Evolutionary conservation across 345 rosid genomes (phyloP), one percentile per base, ranked within the genome.

Genomic region (Abelmoschus esculentus): DNA sequence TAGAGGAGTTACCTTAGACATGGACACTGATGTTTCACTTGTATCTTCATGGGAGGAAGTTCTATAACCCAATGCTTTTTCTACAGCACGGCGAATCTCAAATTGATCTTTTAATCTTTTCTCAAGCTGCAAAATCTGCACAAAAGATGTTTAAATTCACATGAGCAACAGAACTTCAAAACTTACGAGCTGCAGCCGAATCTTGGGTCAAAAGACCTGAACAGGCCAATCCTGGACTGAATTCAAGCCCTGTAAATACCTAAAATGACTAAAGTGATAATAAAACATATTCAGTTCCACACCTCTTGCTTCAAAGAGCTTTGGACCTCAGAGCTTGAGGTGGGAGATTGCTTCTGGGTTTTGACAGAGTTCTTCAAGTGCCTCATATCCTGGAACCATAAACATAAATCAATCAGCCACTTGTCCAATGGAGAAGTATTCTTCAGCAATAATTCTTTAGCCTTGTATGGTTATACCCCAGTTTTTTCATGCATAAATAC

Each of bases 291-390:
- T 34, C 38, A 69, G 50, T 11, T 64, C 56, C 78, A 66, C 56
- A 95, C 99, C 98, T 95, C 99, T 78, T 87, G 89, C 86, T 87
- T 87, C 82, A 95, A 74, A 55, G 86, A 87, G 71, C 70, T 74
- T 65, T 84, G 86, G 63, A 79, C 86, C 67, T 82, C 87, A 5
- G 82, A 72, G 70, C 66, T 75, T 2, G 85, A 82, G 15, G 61
- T 26, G 40, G 61, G 64, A 56, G 69, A 79, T 2, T 79, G 82
- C 57, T 82, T 81, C 78, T 73, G 80, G 42, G 73, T 76, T 75
- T 83, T 86, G 55, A 54, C 71, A 73, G 74, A 58, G 66, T 78
- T 77, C 72, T 82, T 79, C 42, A 76, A 67, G 70, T 74, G 78
- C 75, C 80, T 88, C 86, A 77, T 84, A 59, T 89, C 91, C 98